These are phyloP conservation scores for Amanita polypyramis DNA, from an alignment of 768 basidiomycete species.

Conservation along the genomic window DNA sequence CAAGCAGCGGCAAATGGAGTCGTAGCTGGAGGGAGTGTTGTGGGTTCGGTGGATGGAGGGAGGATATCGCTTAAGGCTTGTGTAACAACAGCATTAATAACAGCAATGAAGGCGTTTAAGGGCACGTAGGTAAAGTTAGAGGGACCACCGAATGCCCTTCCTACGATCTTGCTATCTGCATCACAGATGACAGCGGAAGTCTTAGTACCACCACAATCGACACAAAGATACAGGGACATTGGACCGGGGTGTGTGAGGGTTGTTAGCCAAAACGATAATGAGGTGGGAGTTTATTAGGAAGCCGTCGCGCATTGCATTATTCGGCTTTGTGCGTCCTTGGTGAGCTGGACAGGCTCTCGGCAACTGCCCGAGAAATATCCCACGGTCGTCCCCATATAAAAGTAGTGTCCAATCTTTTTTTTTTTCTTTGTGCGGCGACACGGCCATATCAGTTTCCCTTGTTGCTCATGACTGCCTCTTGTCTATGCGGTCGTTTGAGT, in stretches of 20 bases:
- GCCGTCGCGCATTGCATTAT: neutral
- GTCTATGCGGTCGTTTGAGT: constrained; percentile 73
- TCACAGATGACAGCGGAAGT: constrained; percentile 67
- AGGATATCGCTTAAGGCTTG: constrained; percentile 41
- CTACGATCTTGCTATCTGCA: constrained; percentile 45
- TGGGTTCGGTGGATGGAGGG: constrained; percentile 24
- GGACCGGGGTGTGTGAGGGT: neutral
- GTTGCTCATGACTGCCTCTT: constrained; percentile 69
- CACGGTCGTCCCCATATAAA: constrained; percentile 17
- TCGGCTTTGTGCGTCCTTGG: too few species aligned
- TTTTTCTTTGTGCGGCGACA: constrained; percentile 68
- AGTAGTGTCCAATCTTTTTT: constrained; percentile 10
- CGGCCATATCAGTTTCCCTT: constrained; percentile 65
- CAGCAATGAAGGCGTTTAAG: constrained; percentile 42
- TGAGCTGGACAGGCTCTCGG: too few species aligned
- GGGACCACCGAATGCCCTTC: constrained; percentile 61
- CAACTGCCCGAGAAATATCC: constrained; percentile 29
- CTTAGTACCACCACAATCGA: constrained; percentile 87
- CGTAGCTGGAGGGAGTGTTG: constrained; percentile 21
- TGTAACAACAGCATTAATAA: constrained; percentile 40
- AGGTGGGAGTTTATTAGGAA: neutral
- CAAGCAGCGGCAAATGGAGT: constrained; percentile 58
- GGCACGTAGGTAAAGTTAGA: constrained; percentile 83
- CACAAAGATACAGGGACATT: constrained; percentile 66
- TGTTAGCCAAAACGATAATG: neutral